These are phyloP conservation scores for Persicaria tinctoria DNA, from an alignment of 148 eudicot genomes.

Conservation along the genomic window DNA sequence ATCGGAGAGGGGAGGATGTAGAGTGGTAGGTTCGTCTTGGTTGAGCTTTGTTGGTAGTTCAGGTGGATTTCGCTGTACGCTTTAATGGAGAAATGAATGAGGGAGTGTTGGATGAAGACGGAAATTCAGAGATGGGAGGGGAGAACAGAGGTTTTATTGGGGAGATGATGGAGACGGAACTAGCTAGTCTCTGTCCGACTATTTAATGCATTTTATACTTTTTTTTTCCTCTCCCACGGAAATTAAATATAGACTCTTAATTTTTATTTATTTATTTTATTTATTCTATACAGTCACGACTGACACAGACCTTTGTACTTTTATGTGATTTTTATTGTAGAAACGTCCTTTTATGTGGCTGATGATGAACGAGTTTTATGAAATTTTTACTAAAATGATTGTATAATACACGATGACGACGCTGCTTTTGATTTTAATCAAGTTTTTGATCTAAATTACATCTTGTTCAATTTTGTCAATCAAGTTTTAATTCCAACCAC, in stretches of 20 bases:
- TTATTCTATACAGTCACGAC: conserved; percentile 6
- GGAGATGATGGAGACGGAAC: conserved; percentile 10
- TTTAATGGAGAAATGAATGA: conserved; percentile 5
- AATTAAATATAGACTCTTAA: neutral
- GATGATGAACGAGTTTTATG: neutral
- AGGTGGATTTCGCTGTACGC: conserved; percentile 1
- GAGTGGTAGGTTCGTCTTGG: neutral
- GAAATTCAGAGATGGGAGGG: neutral
- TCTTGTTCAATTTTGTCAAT: too few relatives aligned
- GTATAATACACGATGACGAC: neutral
- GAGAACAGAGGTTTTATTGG: neutral
- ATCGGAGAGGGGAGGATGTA: neutral
- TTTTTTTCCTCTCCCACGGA: neutral
- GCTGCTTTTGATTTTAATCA: neutral
- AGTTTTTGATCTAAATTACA: neutral
- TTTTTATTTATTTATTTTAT: neutral
- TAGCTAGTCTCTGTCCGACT: conserved; percentile 4
- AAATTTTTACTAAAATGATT: neutral
- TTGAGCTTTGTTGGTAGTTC: neutral
- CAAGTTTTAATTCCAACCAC: too few relatives aligned
- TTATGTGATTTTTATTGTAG: neutral
- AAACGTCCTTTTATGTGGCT: conserved; percentile 4
- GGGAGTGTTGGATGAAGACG: neutral
- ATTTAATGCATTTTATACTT: conserved; percentile 1
- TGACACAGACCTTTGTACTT: conserved; percentile 10